These are phyloP conservation scores for Parachlorella kessleri DNA, from an alignment of 139 green algal species.

Conservation along the genomic window DNA sequence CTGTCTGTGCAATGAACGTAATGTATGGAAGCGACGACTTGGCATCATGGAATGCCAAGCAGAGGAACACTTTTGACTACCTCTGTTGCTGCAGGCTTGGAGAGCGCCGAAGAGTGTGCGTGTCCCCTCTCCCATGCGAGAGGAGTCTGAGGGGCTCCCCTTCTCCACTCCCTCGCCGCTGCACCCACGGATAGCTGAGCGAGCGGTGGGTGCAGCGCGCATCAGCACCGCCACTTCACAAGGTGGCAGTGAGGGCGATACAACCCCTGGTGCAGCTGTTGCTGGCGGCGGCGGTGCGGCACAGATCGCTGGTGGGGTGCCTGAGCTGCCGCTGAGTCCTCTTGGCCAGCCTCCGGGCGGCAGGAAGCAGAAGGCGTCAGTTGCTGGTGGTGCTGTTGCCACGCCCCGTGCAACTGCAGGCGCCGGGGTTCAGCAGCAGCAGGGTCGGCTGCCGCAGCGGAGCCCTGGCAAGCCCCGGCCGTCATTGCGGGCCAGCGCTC, in stretches of 20 bases:
- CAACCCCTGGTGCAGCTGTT: no score
- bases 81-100: not conserved
- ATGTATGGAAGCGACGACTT: no score
- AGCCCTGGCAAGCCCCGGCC: constrained; percentile 6
- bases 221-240: constrained; percentile 13
- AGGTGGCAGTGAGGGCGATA: not conserved
- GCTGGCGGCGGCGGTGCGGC: not conserved
- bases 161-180: constrained; percentile 38
- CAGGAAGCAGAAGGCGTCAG: constrained; percentile 11
- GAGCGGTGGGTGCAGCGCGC: constrained; percentile 3
- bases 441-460: not conserved
- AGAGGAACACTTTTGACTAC: no score
- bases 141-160: not conserved
- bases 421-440: no score
- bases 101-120: not conserved
- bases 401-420: no score
- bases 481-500: constrained; percentile 27
- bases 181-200: constrained; percentile 8
- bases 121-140: not conserved
- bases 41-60: no score
- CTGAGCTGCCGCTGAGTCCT: constrained; percentile 2
- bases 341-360: not conserved
- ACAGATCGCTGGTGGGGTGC: no score
- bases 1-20: no score
- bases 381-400: no score